Conservation (phyloP, 306 rosid genomes). For the Cucurbita ficifolia region DNA sequence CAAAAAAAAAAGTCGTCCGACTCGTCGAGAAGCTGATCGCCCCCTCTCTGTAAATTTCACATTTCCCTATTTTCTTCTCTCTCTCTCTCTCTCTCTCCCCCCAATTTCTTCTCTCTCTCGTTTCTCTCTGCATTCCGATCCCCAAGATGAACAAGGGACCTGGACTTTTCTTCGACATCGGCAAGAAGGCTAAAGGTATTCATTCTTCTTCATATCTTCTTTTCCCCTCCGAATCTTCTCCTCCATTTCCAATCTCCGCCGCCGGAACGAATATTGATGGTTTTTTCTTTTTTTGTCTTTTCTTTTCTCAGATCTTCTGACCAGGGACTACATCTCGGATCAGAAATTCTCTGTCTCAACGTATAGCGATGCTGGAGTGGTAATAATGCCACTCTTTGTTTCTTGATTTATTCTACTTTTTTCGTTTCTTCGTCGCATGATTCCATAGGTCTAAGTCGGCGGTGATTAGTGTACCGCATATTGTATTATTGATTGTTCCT, state of each 20-base stretch:
- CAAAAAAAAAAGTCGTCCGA: not conserved
- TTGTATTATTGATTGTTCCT: too few species aligned
- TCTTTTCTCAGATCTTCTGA: slow-evolving; percentile 49
- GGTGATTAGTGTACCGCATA: not conserved
- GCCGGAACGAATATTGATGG: too few species aligned
- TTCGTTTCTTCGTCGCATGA: not conserved
- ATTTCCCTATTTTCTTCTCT: not conserved
- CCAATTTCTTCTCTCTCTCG: not conserved
- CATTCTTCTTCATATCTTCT: not conserved
- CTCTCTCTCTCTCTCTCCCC: not conserved
- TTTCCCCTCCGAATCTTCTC: not conserved
- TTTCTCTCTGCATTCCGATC: slow-evolving; percentile 9
- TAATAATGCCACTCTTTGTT: slow-evolving; percentile 8
- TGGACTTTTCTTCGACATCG: slow-evolving; percentile 71
- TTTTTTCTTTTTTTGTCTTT: not conserved
- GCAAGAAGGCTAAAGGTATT: slow-evolving; percentile 75
- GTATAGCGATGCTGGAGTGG: slow-evolving; percentile 70
- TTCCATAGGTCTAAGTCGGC: not conserved
- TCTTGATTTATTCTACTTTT: not conserved
- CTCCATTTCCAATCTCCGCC: too few species aligned
- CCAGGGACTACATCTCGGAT: slow-evolving; percentile 65
- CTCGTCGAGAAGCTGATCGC: not conserved
- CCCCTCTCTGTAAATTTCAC: not conserved
- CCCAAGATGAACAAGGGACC: slow-evolving; percentile 82
- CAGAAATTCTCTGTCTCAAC: slow-evolving; percentile 64